Evolutionary conservation across 2,329 filamentous ascomycete genomes (phyloP), one percentile per base, ranked within the genome.

Genomic region (Phoma sp.): DNA sequence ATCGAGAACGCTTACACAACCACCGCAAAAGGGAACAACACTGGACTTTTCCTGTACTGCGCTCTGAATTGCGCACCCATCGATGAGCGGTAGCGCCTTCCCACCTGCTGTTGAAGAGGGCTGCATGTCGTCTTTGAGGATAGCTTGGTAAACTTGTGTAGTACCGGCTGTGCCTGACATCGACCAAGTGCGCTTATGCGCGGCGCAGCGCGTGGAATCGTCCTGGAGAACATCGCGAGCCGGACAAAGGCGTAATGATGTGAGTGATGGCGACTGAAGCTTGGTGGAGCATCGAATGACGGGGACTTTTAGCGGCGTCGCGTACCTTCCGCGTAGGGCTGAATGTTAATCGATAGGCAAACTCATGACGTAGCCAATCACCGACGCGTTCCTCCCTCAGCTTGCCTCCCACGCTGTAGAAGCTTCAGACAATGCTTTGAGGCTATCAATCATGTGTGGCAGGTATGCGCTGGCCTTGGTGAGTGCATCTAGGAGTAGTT

Each of bases 401-500:
- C 51, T 55, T 47, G 46, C 46, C 45, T 37, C 8, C 31, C 40
- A 21, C 51, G n/a, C 35, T 29, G 15, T 17, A 39, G 31, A 33
- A 47, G 32, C 46, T 29, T 37, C 49, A 38, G 40, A 59, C 53
- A 40, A 69, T 71, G 68, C 31, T 33, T 52, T 69, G 56, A 64
- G 22, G 7, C 29, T 32, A 10, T n/a, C 6, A 53, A 66, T 17
- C 17, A 90, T 90, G 88, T 90, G 88, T 71, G 88, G 88, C 17
- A 81, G 88, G 55, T 90, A 90, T 70, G 85, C 82, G 21, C 72
- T 90, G 59, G 82, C 83, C 41, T 77, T 87, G 77, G 85, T 86
- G 78, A 58, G 82, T 76, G 21, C n/a, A 25, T 31, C 7, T 1
- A 2, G 31, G 21, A 12, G 27, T 6, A 40, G 22, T 38, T 35